Percentiles rank a stretch among this genome's conserved stretches.
Conservation (phyloP, 2,329 filamentous ascomycete genomes). For the Talaromyces islandicus region DNA sequence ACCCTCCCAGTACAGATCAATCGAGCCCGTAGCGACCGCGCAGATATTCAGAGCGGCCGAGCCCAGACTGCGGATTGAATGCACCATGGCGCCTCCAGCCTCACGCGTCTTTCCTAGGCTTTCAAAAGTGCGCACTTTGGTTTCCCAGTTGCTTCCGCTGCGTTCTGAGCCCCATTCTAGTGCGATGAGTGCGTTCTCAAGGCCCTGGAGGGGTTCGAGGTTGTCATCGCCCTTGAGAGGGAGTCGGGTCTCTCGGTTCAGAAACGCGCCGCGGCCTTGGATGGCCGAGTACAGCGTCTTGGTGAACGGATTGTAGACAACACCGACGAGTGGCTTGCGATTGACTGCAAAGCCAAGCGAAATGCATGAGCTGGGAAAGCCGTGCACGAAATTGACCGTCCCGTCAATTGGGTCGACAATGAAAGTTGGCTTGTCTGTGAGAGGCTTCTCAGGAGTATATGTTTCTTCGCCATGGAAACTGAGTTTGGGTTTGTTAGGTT, state of each 20-base stretch:
- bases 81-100: slow-evolving; percentile 56
- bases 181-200: slow-evolving; percentile 49
- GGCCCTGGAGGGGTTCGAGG: slow-evolving; percentile 40
- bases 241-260: slow-evolving; percentile 34
- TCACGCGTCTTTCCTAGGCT: slow-evolving; percentile 43
- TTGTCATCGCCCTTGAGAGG: slow-evolving; percentile 40
- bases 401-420: slow-evolving; percentile 61
- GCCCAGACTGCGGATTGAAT: slow-evolving; percentile 52
- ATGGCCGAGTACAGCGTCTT: slow-evolving; percentile 51
- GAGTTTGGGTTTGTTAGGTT: background rate
- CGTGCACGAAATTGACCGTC: slow-evolving; percentile 61
- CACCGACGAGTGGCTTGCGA: slow-evolving; percentile 48
- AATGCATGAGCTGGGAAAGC: slow-evolving; percentile 53
- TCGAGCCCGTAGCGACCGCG: slow-evolving; percentile 49
- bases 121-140: slow-evolving; percentile 51
- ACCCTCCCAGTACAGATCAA: slow-evolving; percentile 62
- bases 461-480: slow-evolving; percentile 56
- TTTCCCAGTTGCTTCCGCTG: slow-evolving; percentile 50
- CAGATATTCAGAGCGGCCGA: slow-evolving; percentile 59
- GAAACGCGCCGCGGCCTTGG: slow-evolving; percentile 49
- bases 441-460: slow-evolving; percentile 48
- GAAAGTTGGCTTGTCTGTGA: slow-evolving; percentile 53
- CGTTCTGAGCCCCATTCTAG: slow-evolving; percentile 59
- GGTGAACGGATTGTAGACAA: slow-evolving; percentile 58
- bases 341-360: slow-evolving; percentile 53